Evolutionary conservation across 2,329 filamentous ascomycete species (phyloP), one percentile per base, ranked within the genome.

Genomic region (Neofusicoccum cordaticola): DNA sequence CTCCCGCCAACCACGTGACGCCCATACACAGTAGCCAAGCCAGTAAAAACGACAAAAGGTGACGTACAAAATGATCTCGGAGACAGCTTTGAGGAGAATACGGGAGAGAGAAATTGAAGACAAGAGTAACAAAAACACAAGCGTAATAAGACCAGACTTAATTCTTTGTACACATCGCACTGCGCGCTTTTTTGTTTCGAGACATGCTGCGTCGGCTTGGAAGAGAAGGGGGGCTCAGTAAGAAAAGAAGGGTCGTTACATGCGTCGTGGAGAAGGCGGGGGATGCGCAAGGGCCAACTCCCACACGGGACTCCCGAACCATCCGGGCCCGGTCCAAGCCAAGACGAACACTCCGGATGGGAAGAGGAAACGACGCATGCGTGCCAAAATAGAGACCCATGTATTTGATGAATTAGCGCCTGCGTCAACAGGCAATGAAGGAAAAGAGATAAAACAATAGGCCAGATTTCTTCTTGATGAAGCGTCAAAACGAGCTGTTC

Each of bases 331-430:
- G 9, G 11, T 39, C 11, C 37, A 39, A 39, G 37, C 37, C 37
- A 39, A 39, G 37, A 39, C 1, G 37, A 39, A 39, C 37, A 39
- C 37, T 13, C 13, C 27, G 47, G 35, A 37, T 7, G 9, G 31
- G 42, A 47, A 35, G 15, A 57, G 12, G 7, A 17, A 35, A 60
- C 4, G 15, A 37, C 39, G 39, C 39, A 45, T 58, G 22, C 39
- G 53, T 58, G 17, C 53, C 53, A 47, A 58, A 45, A 17, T 47
- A 47, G 56, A 58, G 53, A 22, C 42, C 56, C 56, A 47, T 60
- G 56, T 60, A 60, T 60, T 60, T 60, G 56, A 60, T 47, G 56
- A 60, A 60, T 60, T 60, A 60, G 15, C 42, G 42, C 56, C 56
- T 60, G 56, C 41, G 27, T 60, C 56, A 60, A 47, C 48, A 56